Evolutionary conservation across 2,329 filamentous ascomycete species (phyloP).

Genomic region (Cadophora gregata): DNA sequence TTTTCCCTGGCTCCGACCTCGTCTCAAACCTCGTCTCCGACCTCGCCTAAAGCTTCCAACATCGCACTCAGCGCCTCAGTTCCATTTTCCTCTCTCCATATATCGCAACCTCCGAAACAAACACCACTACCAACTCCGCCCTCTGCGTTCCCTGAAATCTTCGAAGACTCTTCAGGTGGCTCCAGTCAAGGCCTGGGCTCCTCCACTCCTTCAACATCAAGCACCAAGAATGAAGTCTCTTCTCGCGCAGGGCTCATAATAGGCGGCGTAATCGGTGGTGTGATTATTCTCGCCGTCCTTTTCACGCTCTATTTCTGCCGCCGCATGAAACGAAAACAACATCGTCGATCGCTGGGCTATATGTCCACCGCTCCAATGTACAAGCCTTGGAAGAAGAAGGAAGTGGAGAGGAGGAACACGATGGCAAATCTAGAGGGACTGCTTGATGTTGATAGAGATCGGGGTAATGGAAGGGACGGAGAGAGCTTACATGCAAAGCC

Average conservation of each 20-base stretch:
- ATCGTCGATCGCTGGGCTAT: not conserved
- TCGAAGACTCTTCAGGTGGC: not conserved
- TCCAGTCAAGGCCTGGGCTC: not conserved
- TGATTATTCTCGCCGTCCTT: not conserved
- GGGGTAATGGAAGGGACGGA: not conserved
- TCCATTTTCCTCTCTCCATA: not conserved
- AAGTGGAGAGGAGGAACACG: not conserved
- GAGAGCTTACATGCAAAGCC: not conserved
- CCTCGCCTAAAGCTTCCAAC: not conserved
- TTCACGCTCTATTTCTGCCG: not conserved
- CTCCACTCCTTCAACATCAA: not conserved
- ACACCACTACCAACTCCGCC: not conserved
- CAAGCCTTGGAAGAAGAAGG: constrained; percentile 1
- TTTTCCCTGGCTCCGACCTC: not conserved
- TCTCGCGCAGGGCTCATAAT: not conserved
- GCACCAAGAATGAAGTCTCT: not conserved
- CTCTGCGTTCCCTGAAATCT: not conserved
- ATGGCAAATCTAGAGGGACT: not conserved
- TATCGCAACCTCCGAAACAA: not conserved
- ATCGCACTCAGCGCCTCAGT: not conserved
- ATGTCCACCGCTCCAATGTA: not conserved
- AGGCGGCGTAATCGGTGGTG: not conserved
- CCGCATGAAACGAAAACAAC: not conserved
- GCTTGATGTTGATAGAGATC: not conserved
- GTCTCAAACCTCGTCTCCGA: not conserved